These are phyloP conservation scores for Dioscorea dumetorum DNA, from an alignment of 106 monocot species.

Conservation along the genomic window DNA sequence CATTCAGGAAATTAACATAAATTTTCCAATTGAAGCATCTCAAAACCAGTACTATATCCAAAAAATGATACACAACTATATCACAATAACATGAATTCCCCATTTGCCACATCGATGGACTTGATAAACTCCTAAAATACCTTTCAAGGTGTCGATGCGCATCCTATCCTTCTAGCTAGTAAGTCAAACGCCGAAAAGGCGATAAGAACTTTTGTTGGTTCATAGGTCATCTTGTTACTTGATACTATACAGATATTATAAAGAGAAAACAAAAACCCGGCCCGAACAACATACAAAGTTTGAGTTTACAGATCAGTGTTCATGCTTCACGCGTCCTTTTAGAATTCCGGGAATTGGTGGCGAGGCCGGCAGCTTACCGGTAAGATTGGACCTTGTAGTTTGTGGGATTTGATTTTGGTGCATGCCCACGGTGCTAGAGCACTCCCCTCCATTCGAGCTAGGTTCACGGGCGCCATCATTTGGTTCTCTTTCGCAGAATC, in stretches of 20 bases:
- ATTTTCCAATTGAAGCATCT: background rate
- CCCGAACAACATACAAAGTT: background rate
- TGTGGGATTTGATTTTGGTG: constrained; percentile 27
- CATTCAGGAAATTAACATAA: background rate
- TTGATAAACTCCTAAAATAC: background rate
- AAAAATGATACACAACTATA: constrained; percentile 12
- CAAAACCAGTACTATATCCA: constrained; percentile 2
- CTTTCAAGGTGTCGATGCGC: too few relatives aligned
- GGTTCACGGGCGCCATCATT: constrained; percentile 30
- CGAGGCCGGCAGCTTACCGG: constrained; percentile 33
- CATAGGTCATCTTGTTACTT: background rate
- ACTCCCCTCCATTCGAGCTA: constrained; percentile 36
- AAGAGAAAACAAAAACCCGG: constrained; percentile 4
- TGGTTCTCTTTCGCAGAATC: constrained; percentile 50
- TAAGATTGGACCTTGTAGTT: constrained; percentile 16
- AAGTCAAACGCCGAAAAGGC: background rate
- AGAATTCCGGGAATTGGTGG: constrained; percentile 79
- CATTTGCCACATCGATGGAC: background rate
- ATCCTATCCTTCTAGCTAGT: constrained; percentile 1
- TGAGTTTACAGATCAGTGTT: constrained; percentile 22
- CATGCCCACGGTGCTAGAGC: constrained; percentile 18
- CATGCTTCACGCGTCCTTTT: constrained; percentile 65
- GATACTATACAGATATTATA: constrained; percentile 21
- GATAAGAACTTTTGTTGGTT: background rate
- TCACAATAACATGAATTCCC: constrained; percentile 14